phyloP scores from a whole-genome alignment of 768 basidiomycete species.

The Suillus decipiens region DNA sequence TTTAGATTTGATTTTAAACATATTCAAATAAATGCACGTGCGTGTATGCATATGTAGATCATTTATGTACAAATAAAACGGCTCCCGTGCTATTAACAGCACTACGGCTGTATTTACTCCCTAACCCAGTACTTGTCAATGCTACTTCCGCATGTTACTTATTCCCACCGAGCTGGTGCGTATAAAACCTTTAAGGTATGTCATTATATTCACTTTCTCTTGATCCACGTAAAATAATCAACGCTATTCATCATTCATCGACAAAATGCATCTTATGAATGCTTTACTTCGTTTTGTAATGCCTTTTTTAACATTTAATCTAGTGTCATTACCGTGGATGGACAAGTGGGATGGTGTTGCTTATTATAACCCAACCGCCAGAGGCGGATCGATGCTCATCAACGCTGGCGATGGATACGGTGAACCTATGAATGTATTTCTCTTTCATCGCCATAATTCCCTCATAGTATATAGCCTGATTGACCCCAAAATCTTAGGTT shows the following conservation, averaged over 20 bases:
- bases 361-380: constrained; percentile 36
- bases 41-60: neutral
- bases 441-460: neutral
- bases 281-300: neutral
- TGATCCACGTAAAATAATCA: neutral
- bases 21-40: neutral
- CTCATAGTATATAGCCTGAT: neutral
- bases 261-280: neutral
- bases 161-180: neutral
- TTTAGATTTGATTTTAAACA: neutral
- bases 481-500: constrained; percentile 36
- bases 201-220: neutral
- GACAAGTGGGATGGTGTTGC: constrained; percentile 16
- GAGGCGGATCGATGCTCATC: constrained; percentile 47
- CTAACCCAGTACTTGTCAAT: neutral
- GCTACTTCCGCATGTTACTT: neutral
- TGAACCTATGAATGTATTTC: constrained; percentile 46
- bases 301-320: neutral
- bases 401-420: constrained; percentile 40
- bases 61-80: neutral
- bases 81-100: neutral
- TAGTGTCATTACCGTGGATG: neutral
- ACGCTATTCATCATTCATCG: neutral
- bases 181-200: neutral
- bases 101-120: neutral